These are phyloP conservation scores for Termitomyces sp. DNA, from an alignment of 768 basidiomycete genomes.

Conservation along the genomic window DNA sequence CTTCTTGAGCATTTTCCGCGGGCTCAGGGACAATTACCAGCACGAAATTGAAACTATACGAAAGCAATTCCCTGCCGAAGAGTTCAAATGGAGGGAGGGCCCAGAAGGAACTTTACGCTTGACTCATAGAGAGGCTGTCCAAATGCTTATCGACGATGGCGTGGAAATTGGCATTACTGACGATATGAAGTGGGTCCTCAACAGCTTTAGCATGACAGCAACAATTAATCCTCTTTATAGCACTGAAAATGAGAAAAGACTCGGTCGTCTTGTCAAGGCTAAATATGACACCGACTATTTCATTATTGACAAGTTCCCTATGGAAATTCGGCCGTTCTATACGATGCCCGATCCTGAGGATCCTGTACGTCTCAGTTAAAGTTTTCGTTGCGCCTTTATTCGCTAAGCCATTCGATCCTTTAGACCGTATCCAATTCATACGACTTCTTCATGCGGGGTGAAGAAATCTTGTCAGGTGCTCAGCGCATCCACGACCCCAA, in stretches of 20 bases:
- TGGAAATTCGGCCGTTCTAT: slow-evolving; percentile 95
- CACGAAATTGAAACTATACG: slow-evolving; percentile 80
- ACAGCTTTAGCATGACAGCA: slow-evolving; percentile 1
- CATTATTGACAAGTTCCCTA: slow-evolving; percentile 99
- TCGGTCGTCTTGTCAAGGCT: slow-evolving; percentile 83
- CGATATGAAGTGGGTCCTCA: slow-evolving; percentile 72
- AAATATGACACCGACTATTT: slow-evolving; percentile 99
- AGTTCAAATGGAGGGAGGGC: slow-evolving; percentile 92
- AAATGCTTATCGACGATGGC: slow-evolving; percentile 83
- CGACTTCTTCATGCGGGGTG: slow-evolving; percentile 99
- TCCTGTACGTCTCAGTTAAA: slow-evolving; percentile 48
- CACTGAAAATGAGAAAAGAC: slow-evolving; percentile 92
- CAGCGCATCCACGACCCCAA: slow-evolving; percentile 93
- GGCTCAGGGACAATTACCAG: slow-evolving; percentile 67
- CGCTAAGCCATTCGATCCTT: slow-evolving; percentile 3
- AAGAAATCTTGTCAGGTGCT: slow-evolving; percentile 97
- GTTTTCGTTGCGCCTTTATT: background rate
- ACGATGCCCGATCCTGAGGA: slow-evolving; percentile 97
- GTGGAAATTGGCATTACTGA: slow-evolving; percentile 73
- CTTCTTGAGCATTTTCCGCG: slow-evolving; percentile 82
- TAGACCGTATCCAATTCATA: slow-evolving; percentile 95
- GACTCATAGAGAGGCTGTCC: slow-evolving; percentile 83
- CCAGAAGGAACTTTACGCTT: slow-evolving; percentile 84
- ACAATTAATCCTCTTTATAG: slow-evolving; percentile 31
- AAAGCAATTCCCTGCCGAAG: slow-evolving; percentile 91